phyloP scores from a whole-genome alignment of 495 filamentous ascomycete species.

The Xylaria nigripes region DNA sequence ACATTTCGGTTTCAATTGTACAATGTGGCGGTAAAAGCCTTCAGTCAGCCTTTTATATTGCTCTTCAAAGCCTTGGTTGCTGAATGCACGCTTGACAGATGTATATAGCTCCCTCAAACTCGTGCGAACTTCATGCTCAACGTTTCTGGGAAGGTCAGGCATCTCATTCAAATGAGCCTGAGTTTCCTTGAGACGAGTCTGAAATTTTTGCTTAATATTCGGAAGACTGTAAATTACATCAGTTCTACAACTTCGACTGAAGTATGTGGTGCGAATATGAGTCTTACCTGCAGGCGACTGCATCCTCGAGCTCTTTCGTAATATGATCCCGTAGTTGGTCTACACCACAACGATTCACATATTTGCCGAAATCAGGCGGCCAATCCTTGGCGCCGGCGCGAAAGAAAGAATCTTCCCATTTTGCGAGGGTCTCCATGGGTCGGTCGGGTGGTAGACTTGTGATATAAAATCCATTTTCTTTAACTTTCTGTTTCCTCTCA shows the following conservation, averaged over 20 bases:
- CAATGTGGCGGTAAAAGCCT: constrained; percentile 21
- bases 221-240: constrained; percentile 42
- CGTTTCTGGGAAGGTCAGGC: constrained; percentile 44
- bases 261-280: background rate
- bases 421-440: constrained; percentile 41
- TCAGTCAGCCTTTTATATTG: constrained; percentile 15
- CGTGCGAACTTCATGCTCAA: constrained; percentile 33
- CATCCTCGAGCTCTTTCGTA: constrained; percentile 44
- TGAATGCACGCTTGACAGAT: constrained; percentile 20
- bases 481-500: constrained; percentile 45
- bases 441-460: constrained; percentile 35
- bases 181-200: constrained; percentile 35
- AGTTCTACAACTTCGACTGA: background rate
- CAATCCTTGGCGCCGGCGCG: constrained; percentile 28
- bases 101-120: constrained; percentile 29
- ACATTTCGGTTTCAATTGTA: constrained; percentile 31
- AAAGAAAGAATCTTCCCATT: constrained; percentile 53
- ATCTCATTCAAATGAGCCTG: constrained; percentile 36
- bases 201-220: constrained; percentile 45
- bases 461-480: constrained; percentile 51
- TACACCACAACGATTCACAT: constrained; percentile 47
- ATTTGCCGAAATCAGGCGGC: constrained; percentile 31
- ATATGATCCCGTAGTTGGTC: constrained; percentile 45
- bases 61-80: constrained; percentile 15
- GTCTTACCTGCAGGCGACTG: constrained; percentile 46